A percentile compares a stretch with the other conserved stretches of the same genome.
These are phyloP conservation scores for Aspergillus incahuasiensis DNA, from an alignment of 495 filamentous ascomycete genomes.

Conservation along the genomic window DNA sequence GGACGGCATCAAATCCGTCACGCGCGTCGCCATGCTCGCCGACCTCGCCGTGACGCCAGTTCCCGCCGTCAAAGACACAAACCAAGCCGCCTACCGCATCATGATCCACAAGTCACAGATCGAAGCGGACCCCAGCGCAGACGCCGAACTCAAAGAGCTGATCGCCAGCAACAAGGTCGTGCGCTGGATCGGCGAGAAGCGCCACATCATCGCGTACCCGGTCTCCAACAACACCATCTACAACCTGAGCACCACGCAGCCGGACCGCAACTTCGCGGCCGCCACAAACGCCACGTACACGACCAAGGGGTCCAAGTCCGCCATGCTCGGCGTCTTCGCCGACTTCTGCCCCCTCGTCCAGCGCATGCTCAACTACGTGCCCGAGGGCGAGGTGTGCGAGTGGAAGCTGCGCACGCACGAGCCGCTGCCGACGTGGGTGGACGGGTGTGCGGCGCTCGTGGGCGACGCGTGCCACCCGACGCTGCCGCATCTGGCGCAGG, in stretches of 20 bases:
- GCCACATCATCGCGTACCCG: constrained; percentile 82
- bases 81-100: constrained; percentile 81
- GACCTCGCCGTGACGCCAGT: constrained; percentile 48
- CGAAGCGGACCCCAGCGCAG: constrained; percentile 41
- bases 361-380: constrained; percentile 71
- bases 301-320: constrained; percentile 62
- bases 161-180: constrained; percentile 63
- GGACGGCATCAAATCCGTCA: constrained; percentile 68
- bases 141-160: constrained; percentile 63
- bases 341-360: constrained; percentile 71
- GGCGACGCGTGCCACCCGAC: constrained; percentile 80
- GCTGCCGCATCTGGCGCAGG: constrained; percentile 71
- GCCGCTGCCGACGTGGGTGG: constrained; percentile 65
- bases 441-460: constrained; percentile 61
- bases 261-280: constrained; percentile 65
- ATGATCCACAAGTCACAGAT: constrained; percentile 63
- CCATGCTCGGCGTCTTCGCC: constrained; percentile 60
- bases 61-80: constrained; percentile 62
- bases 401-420: constrained; percentile 73
- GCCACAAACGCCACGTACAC: constrained; percentile 74
- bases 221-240: constrained; percentile 71
- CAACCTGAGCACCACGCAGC: constrained; percentile 73
- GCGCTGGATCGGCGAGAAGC: constrained; percentile 72
- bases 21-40: constrained; percentile 59
- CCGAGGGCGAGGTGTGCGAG: constrained; percentile 75